phyloP scores from a whole-genome alignment of 2,329 filamentous ascomycete species.

The Magnaporthales sp. region DNA sequence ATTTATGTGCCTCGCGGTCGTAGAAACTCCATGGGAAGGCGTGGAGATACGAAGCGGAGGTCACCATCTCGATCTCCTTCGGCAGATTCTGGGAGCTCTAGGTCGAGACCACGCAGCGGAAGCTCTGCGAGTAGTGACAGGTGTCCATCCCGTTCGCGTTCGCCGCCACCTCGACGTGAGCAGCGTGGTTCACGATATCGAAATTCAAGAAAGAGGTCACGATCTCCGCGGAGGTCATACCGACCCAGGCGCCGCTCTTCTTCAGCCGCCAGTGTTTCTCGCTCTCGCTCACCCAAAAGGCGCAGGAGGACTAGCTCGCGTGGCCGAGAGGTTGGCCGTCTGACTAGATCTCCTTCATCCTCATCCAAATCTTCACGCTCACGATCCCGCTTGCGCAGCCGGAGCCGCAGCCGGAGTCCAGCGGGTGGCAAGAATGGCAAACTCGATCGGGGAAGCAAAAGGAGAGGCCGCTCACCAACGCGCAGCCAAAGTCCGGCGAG shows the following conservation, averaged over 20 bases:
- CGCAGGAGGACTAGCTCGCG: slow-evolving; percentile 39
- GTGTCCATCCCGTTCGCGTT: slow-evolving; percentile 14
- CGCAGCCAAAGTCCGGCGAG: slow-evolving; percentile 9
- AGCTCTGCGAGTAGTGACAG: slow-evolving; percentile 18
- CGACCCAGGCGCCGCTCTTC: slow-evolving; percentile 16
- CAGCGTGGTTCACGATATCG: slow-evolving; percentile 9
- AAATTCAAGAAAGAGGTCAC: slow-evolving; percentile 21
- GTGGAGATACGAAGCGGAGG: slow-evolving; percentile 32
- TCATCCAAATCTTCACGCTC: slow-evolving; percentile 21
- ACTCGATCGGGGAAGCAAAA: slow-evolving; percentile 4
- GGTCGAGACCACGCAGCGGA: slow-evolving; percentile 28
- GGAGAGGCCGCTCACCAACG: slow-evolving; percentile 9
- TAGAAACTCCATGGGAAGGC: slow-evolving; percentile 25
- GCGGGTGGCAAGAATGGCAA: slow-evolving; percentile 8
- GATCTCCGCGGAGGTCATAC: slow-evolving; percentile 24
- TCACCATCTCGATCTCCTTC: slow-evolving; percentile 29
- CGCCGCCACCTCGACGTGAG: slow-evolving; percentile 8
- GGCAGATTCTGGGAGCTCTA: slow-evolving; percentile 14
- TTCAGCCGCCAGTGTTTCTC: slow-evolving; percentile 19
- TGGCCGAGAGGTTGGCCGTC: slow-evolving; percentile 30
- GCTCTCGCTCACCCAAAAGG: slow-evolving; percentile 38
- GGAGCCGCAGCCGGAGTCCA: slow-evolving; percentile 15
- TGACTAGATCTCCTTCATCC: slow-evolving; percentile 29
- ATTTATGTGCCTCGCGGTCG: slow-evolving; percentile 44
- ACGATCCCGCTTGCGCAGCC: slow-evolving; percentile 24